Evolutionary conservation across 78 protist species (phyloP).

Genomic region (Isochrysis galbana): DNA sequence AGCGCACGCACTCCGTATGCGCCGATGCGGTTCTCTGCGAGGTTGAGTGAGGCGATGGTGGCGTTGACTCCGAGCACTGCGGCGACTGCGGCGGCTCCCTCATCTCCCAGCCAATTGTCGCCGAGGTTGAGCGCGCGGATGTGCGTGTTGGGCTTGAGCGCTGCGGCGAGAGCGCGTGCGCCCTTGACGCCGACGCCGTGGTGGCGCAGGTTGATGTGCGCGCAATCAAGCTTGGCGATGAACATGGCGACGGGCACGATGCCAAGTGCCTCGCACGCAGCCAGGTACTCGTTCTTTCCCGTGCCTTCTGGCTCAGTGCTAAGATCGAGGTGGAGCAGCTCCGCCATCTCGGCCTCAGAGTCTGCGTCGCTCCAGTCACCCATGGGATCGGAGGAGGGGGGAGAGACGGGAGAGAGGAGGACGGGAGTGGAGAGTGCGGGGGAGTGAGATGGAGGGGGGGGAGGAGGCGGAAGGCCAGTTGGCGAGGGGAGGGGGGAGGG

Average conservation of each 20-base stretch:
- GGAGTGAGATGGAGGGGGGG: no score
- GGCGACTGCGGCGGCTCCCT: conserved; percentile 55
- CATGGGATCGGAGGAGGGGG: no score
- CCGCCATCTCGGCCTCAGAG: background rate
- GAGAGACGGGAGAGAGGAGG: no score
- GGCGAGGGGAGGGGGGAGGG: no score
- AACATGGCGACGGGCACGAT: background rate
- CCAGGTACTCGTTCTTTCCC: background rate
- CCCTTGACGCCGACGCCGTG: background rate
- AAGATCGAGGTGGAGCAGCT: background rate
- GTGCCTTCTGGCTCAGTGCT: background rate
- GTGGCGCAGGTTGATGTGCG: background rate
- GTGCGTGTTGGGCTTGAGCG: conserved; percentile 24
- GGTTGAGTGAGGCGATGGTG: conserved; percentile 48
- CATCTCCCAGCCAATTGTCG: conserved; percentile 62
- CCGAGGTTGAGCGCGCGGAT: conserved; percentile 51
- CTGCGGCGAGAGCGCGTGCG: conserved; percentile 18
- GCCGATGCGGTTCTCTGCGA: conserved; percentile 41
- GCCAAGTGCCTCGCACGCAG: background rate
- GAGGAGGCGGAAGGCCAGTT: no score
- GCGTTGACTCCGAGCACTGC: conserved; percentile 38
- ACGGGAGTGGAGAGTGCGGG: no score
- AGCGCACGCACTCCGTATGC: background rate
- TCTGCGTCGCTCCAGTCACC: background rate
- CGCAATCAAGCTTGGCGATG: background rate